Conservation (phyloP, 208 protist genomes). For the Entamoeba nuttalli region DNA sequence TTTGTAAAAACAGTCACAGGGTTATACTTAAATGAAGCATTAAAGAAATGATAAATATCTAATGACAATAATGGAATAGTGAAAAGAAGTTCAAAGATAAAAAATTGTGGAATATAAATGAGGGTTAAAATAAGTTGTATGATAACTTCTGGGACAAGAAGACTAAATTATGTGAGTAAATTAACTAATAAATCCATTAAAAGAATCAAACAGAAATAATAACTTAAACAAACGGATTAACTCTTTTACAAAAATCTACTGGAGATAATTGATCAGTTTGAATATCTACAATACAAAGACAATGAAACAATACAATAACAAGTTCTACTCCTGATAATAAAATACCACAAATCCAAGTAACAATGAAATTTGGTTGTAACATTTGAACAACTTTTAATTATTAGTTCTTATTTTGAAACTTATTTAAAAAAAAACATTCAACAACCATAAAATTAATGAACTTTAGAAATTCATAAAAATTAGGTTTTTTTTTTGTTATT, state of each 20-base stretch:
- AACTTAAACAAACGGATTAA: background rate
- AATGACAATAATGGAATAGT: background rate
- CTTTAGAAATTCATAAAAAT: no score
- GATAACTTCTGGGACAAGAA: background rate
- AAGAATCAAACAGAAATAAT: no score
- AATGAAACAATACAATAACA: background rate
- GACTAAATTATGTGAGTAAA: background rate
- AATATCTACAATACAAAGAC: background rate
- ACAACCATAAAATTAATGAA: no score
- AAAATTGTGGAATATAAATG: background rate
- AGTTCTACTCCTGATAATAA: background rate
- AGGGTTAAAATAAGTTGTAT: background rate
- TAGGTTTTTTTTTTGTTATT: no score
- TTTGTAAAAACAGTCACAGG: background rate
- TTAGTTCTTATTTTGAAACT: no score
- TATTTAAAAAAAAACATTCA: no score
- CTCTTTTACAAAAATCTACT: background rate
- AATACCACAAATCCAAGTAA: background rate
- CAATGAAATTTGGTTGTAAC: background rate
- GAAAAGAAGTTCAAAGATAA: background rate
- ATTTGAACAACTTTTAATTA: no score
- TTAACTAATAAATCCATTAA: no score
- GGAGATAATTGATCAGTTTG: background rate
- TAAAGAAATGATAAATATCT: background rate
- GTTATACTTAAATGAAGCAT: background rate